Evolutionary conservation across 768 basidiomycete species (phyloP).

Genomic region (Ramaria rubella): DNA sequence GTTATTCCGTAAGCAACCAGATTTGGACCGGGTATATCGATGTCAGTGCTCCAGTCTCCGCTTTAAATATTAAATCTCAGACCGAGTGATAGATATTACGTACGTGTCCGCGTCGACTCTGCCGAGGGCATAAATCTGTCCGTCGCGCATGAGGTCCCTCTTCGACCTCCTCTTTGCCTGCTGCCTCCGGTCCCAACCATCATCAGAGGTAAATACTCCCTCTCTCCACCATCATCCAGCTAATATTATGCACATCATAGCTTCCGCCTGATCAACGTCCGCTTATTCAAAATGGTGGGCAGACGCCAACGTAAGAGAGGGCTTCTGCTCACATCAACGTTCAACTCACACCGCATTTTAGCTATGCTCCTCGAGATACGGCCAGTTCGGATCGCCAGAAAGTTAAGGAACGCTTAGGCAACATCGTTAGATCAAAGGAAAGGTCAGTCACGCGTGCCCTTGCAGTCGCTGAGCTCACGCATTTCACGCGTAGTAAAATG

Average conservation of each 20-base stretch:
- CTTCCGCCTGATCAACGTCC: not conserved
- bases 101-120: no score
- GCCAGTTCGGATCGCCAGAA: slow-evolving; percentile 1
- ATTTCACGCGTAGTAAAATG: slow-evolving; percentile 4
- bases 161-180: not conserved
- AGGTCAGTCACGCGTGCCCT: not conserved
- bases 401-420: slow-evolving; percentile 6
- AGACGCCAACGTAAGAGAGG: not conserved
- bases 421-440: slow-evolving; percentile 7
- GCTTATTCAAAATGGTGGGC: not conserved
- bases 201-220: not conserved
- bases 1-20: not conserved
- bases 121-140: not conserved
- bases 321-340: not conserved
- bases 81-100: not conserved
- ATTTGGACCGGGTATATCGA: not conserved
- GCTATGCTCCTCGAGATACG: slow-evolving; percentile 5
- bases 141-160: not conserved
- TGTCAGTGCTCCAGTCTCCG: not conserved
- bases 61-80: not conserved
- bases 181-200: not conserved
- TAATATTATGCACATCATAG: not conserved
- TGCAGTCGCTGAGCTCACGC: not conserved
- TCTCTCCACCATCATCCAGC: no score
- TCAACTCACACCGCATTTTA: not conserved